Base-by-base conservation (phyloP, 2,329 filamentous ascomycete genomes). In the Cladosporium oxysporum region DNA sequence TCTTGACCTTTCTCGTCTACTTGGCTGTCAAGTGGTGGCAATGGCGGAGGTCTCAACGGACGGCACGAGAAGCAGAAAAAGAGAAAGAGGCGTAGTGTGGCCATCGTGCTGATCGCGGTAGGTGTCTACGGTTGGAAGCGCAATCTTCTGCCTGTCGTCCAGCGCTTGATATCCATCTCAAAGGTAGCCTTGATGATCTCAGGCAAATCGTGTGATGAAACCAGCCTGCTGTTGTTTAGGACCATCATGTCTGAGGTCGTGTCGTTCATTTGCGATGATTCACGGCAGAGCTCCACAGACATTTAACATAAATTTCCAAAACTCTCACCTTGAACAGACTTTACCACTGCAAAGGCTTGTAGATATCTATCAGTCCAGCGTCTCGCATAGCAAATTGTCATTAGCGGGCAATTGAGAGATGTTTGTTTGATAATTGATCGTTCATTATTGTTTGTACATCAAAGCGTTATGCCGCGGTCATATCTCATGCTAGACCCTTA, bases 401-500 rank as follows among this genome's bases (percentile, higher is more conserved):
- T n/a, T n/a, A n/a, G n/a, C n/a, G n/a, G n/a, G n/a, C n/a, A n/a
- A n/a, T n/a, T n/a, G n/a, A n/a, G n/a, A n/a, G n/a, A n/a, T n/a
- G n/a, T n/a, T n/a, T n/a, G n/a, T n/a, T n/a, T n/a, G 21, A 47
- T 47, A 2, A 44, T 12, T 47, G n/a, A 47, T 21, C 2, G 3
- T 47, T 21, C 6, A 16, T 26, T 33, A 5, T n/a, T 55, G n/a
- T 55, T 33, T 18, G 6, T 55, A 55, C 28, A 53, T 53, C 21
- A 53, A 18, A n/a, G 28, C 52, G 2, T 33, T 21, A 33, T 33
- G 52, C 52, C 14, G 31, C 21, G 28, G 28, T 33, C 28, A 55
- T 55, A 33, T 55, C 8, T 55, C 16, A 31, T 55, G 7, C 28
- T 33, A 8, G 14, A 33, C 52, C 5, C 50, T 58, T 69, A 70